Evolutionary conservation across 192 early-diverging fungal genomes (phyloP).

Genomic region (Coemansia sp.): DNA sequence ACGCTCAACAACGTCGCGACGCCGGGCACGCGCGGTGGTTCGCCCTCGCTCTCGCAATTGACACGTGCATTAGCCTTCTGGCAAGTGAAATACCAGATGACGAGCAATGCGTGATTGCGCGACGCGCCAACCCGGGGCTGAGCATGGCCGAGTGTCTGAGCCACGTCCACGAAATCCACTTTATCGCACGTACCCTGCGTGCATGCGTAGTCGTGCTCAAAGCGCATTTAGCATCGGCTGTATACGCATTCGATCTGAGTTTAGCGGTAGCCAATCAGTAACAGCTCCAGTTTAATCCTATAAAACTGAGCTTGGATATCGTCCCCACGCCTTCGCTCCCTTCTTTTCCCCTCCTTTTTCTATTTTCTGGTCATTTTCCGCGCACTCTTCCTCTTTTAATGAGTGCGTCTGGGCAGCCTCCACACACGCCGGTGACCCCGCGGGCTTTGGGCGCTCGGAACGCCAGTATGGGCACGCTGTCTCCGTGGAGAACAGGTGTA

Average conservation of each 20-base stretch:
- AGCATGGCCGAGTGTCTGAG: conserved; percentile 34
- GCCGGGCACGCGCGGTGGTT: conserved; percentile 43
- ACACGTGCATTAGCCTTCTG: conserved; percentile 20
- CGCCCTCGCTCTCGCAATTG: conserved; percentile 25
- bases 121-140: conserved; percentile 31
- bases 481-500: too few species aligned
- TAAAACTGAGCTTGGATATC: too few species aligned
- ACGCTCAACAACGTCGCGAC: conserved; percentile 40
- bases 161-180: conserved; percentile 46
- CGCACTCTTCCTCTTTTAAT: conserved; percentile 1
- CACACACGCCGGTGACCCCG: conserved; percentile 16
- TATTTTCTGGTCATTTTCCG: neutral
- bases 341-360: conserved; percentile 3
- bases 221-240: conserved; percentile 18
- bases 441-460: conserved; percentile 33
- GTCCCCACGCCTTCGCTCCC: too few species aligned
- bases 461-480: conserved; percentile 22
- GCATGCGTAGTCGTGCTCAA: conserved; percentile 20
- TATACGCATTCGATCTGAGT: conserved; percentile 5
- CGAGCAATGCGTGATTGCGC: conserved; percentile 38
- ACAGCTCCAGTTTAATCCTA: neutral
- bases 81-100: conserved; percentile 18
- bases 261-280: conserved; percentile 18
- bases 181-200: conserved; percentile 37
- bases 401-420: neutral